phyloP scores from a whole-genome alignment of 768 basidiomycete genomes.

The Tulasnella sp. region DNA sequence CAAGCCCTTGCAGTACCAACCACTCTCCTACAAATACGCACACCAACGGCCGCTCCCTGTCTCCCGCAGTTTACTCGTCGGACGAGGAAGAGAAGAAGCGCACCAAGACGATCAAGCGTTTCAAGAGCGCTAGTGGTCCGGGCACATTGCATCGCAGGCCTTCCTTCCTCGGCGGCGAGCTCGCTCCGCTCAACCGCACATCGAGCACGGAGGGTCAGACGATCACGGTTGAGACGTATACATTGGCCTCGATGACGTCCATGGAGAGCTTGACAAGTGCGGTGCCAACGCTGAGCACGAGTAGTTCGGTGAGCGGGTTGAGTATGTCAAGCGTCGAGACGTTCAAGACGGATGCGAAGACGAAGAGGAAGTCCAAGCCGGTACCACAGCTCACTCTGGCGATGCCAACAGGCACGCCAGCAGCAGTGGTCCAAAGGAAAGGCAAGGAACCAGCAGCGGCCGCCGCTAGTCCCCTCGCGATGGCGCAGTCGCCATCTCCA shows the following conservation, averaged over 20 bases:
- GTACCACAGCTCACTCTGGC: background rate
- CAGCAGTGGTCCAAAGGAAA: too few species aligned
- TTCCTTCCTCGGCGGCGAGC: background rate
- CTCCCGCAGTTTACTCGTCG: constrained; percentile 7
- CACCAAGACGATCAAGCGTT: constrained; percentile 5
- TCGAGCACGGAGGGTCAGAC: background rate
- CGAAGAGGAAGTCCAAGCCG: background rate
- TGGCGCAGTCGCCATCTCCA: background rate
- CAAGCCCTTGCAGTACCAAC: too few species aligned
- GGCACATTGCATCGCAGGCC: background rate
- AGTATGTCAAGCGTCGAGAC: background rate
- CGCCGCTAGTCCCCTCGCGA: background rate
- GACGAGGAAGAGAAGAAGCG: constrained; percentile 14
- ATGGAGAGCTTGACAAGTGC: background rate
- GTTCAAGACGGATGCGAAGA: background rate
- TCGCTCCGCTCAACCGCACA: background rate
- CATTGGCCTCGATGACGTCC: background rate
- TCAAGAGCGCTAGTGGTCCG: background rate
- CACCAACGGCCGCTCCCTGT: background rate
- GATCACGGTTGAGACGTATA: background rate
- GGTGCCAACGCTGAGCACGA: background rate
- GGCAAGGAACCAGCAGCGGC: background rate
- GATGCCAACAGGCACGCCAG: background rate
- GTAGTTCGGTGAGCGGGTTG: background rate
- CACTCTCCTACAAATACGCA: background rate